Base-by-base conservation (phyloP, 2,329 filamentous ascomycete species). In the Dothistroma pini region DNA sequence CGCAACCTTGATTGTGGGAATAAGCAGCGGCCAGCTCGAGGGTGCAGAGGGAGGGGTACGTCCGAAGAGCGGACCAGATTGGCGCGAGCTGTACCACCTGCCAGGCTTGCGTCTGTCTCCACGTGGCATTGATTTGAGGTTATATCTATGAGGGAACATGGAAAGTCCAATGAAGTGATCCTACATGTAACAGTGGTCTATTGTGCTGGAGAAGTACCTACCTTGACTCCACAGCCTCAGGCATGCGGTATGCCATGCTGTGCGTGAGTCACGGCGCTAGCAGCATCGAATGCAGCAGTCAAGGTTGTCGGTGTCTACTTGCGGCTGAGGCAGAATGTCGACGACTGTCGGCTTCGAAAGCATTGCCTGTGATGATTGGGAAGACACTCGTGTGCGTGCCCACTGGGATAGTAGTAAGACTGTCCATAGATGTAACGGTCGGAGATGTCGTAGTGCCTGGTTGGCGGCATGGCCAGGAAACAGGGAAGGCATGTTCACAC, bases 21-120 rank as follows among this genome's bases (percentile, higher is more conserved):
- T 58, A 61, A 14, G 31, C 47, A 16, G 44, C 48, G 52, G 65
- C 61, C 10, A 66, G 52, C 41, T 67, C 63, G n/a, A 65, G 51
- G 25, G 41, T 41, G 4, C 56, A 60, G 14, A 66, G 54, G 4
- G 53, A 54, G n/a, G 59, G 62, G 6, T 59, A 53, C 9, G 19
- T 31, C 7, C 59, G 59, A 6, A 64, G 38, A 16, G 10, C 14
- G 32, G 32, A 12, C 3, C 34, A 44, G 41, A 14, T 10, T 44
- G 8, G 5, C 3, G 16, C 12, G n/a, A 10, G 14, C 14, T 19
- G 14, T n/a, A 19, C 16, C 41, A 19, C 41, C 14, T 44, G 41
- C 41, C 14, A 8, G 41, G 14, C n/a, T 44, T 44, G 14, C 9
- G 14, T 44, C 14, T 44, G 41, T 44, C 41, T 44, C 41, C 41